phyloP scores from a whole-genome alignment of 2,329 filamentous ascomycete species.

The Amphichorda felina region DNA sequence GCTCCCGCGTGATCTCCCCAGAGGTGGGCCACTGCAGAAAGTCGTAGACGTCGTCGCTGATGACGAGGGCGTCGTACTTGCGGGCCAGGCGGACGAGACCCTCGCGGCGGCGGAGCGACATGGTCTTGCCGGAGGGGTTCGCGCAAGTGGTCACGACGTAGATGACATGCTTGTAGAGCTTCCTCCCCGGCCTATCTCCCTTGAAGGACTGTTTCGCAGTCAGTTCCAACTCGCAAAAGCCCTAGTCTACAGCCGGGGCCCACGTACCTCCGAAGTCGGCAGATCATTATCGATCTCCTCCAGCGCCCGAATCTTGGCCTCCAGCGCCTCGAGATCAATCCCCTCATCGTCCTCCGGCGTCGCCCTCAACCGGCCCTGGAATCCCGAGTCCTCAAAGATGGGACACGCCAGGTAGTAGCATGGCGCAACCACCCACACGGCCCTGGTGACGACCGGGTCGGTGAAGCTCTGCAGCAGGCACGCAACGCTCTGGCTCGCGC shows the following conservation, averaged over 20 bases:
- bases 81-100: constrained; percentile 66
- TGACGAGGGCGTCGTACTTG: constrained; percentile 66
- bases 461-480: constrained; percentile 69
- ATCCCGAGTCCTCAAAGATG: constrained; percentile 76
- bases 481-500: constrained; percentile 73
- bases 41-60: constrained; percentile 91
- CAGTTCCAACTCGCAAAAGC: too few relatives aligned
- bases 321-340: constrained; percentile 49
- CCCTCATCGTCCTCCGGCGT: constrained; percentile 71
- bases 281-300: constrained; percentile 13
- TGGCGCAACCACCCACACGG: constrained; percentile 71
- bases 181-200: constrained; percentile 29
- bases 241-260: background rate
- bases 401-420: constrained; percentile 75
- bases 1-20: constrained; percentile 15
- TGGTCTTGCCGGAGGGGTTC: constrained; percentile 78
- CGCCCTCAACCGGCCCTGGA: constrained; percentile 52
- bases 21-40: constrained; percentile 65
- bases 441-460: constrained; percentile 62
- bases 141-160: constrained; percentile 83
- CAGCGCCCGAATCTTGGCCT: constrained; percentile 14
- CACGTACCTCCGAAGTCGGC: background rate
- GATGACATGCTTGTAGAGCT: constrained; percentile 77
- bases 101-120: constrained; percentile 56
- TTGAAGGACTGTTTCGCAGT: background rate